A percentile compares a stretch with the other conserved stretches of the same genome.
Conservation (phyloP, 2,329 filamentous ascomycete genomes). For the Pleurostoma richardsiae region DNA sequence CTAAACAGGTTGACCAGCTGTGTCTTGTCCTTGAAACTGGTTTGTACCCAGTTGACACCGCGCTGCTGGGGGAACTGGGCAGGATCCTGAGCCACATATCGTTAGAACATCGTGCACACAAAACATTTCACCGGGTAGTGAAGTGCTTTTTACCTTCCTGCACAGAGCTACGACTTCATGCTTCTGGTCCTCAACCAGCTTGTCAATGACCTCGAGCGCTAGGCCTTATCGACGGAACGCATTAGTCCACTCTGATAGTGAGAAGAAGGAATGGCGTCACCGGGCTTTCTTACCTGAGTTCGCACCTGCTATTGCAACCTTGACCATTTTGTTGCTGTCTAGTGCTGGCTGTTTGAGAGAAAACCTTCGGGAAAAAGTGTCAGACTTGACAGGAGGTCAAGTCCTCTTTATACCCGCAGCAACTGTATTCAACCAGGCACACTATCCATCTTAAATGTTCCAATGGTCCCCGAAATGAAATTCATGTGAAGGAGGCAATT, state of each 20-base stretch:
- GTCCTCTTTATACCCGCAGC: too few species aligned
- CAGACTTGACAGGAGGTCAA: too few species aligned
- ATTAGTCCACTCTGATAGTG: neutral
- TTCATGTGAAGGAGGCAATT: too few species aligned
- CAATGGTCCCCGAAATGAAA: too few species aligned
- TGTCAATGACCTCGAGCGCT: constrained; percentile 13
- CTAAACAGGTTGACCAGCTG: neutral
- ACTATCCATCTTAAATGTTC: too few species aligned
- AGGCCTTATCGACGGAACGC: constrained; percentile 6
- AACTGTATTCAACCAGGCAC: too few species aligned
- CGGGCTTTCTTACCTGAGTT: constrained; percentile 3
- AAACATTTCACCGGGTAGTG: too few species aligned
- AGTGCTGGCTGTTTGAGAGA: too few species aligned
- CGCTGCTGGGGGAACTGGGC: constrained; percentile 1
- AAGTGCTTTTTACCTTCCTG: constrained; percentile 1
- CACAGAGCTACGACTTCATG: constrained; percentile 9
- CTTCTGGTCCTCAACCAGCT: constrained; percentile 7
- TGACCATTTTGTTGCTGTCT: constrained; percentile 5
- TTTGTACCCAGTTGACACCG: neutral
- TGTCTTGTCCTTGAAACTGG: neutral
- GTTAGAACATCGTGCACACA: neutral
- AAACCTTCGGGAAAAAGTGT: too few species aligned
- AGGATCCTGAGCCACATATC: constrained; percentile 13
- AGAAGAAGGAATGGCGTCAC: neutral
- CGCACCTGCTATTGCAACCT: constrained; percentile 8